Base-by-base conservation (phyloP, 2,329 filamentous ascomycete genomes). In the Uncinocarpus reesii region DNA sequence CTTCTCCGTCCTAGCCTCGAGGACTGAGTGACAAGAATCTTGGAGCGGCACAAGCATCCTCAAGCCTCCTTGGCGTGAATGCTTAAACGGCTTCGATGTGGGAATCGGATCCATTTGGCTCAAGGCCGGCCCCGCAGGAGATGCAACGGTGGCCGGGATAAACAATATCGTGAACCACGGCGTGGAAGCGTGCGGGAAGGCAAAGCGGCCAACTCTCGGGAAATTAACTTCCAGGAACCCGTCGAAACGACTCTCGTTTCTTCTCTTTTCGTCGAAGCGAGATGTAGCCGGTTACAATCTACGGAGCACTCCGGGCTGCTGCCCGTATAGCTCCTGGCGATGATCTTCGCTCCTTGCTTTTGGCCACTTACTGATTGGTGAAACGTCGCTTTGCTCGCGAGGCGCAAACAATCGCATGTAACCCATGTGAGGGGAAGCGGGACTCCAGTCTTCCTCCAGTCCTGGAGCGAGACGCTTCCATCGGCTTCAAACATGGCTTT, bases 11-110 rank as follows among this genome's bases (percentile, higher is more conserved):
- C n/a, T 40, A 15, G 7, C 11, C n/a, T 40, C 21, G 7, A 7
- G 15, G 20, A 21, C 21, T 40, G 7, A 6, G 26, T 31, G 40
- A 15, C 10, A 49, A 40, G 36, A 32, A 20, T 45, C 42, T 46
- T 46, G 42, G 24, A 37, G 26, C 32, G 16, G 34, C 32, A 41
- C 42, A 42, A 42, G 41, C 38, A 35, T 48, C 38, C 26, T 42
- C 42, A 46, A 50, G 47, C 44, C 34, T 47, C 35, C 44, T 47
- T 47, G 44, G 44, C 44, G 13, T 23, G 34, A 32, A 47, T 40
- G 44, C 44, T 47, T 46, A 31, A 23, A n/a, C 15, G 16, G 15
- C 11, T 24, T 8, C 11, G 29, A n/a, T 16, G 21, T 16, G 10
- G 10, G 26, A 29, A 29, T 11, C n/a, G 36, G 11, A 24, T 40